Evolutionary conservation across 192 early-diverging fungal species (phyloP).

Genomic region (Geranomyces variabilis): DNA sequence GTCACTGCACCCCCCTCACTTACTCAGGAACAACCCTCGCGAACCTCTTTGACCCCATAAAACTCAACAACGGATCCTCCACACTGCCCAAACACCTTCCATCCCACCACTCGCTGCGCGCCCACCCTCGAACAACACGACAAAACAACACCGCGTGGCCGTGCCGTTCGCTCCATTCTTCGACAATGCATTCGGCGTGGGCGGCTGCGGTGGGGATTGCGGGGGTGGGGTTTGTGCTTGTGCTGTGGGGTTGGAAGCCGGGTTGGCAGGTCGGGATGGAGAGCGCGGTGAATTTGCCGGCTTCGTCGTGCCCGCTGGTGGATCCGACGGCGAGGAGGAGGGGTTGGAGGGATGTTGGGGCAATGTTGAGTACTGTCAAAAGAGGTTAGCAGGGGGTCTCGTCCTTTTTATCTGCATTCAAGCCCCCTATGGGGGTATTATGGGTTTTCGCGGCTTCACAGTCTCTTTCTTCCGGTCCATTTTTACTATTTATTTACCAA

Average conservation of each 20-base stretch:
- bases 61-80: constrained; percentile 26
- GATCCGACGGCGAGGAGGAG: constrained; percentile 34
- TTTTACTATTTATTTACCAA: no score
- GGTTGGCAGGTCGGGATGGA: constrained; percentile 34
- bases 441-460: no score
- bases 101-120: constrained; percentile 34
- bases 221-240: not conserved
- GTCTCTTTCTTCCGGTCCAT: no score
- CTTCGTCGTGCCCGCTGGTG: constrained; percentile 24
- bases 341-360: constrained; percentile 27
- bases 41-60: constrained; percentile 42
- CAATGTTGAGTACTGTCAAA: constrained; percentile 40
- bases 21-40: constrained; percentile 22
- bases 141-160: constrained; percentile 39
- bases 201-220: constrained; percentile 37
- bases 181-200: constrained; percentile 39
- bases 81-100: constrained; percentile 35
- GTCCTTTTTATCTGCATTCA: no score
- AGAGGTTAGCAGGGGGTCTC: no score
- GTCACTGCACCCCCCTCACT: no score
- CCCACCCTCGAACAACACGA: constrained; percentile 26
- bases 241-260: constrained; percentile 9
- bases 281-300: constrained; percentile 30
- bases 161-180: constrained; percentile 38
- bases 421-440: no score